Conservation (phyloP, 2,329 filamentous ascomycete species). For the Talaromyces funiculosus region DNA sequence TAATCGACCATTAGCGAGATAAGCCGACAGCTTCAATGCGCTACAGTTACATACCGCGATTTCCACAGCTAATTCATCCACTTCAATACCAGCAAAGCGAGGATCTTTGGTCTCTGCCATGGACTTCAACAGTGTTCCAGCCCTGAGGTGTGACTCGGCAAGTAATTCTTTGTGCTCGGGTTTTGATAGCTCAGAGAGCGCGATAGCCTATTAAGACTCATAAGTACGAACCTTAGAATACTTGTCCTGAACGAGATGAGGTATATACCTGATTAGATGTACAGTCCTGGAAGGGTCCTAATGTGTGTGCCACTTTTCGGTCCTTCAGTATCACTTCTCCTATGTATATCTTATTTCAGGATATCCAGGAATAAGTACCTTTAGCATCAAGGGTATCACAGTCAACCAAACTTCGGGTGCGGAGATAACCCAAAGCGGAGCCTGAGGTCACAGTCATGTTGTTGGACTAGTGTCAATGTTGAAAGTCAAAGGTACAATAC, state of each 20-base stretch:
- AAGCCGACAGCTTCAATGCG: neutral
- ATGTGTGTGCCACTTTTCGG: conserved; percentile 37
- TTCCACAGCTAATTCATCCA: conserved; percentile 51
- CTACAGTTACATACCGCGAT: conserved; percentile 40
- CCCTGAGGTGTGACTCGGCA: conserved; percentile 18
- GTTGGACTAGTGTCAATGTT: neutral
- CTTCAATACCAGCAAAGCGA: conserved; percentile 31
- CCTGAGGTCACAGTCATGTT: conserved; percentile 4
- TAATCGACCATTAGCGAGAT: conserved; percentile 19
- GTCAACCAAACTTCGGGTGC: conserved; percentile 35
- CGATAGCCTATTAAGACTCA: conserved; percentile 40
- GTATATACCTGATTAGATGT: conserved; percentile 49
- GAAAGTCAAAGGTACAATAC: neutral
- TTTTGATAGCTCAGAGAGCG: conserved; percentile 44
- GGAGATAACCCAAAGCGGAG: conserved; percentile 11
- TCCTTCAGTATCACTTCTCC: conserved; percentile 1
- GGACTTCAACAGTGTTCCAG: conserved; percentile 31
- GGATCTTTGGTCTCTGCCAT: conserved; percentile 26
- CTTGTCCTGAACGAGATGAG: neutral
- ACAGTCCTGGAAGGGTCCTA: conserved; percentile 49
- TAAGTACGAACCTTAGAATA: neutral
- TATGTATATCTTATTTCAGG: neutral
- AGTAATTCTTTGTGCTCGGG: conserved; percentile 30
- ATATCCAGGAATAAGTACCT: conserved; percentile 27
- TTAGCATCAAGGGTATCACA: conserved; percentile 49